Percentiles rank a stretch among this genome's conserved stretches.
These are phyloP conservation scores for Athelia psychrophila DNA, from an alignment of 1,284 basidiomycete genomes.

Conservation along the genomic window DNA sequence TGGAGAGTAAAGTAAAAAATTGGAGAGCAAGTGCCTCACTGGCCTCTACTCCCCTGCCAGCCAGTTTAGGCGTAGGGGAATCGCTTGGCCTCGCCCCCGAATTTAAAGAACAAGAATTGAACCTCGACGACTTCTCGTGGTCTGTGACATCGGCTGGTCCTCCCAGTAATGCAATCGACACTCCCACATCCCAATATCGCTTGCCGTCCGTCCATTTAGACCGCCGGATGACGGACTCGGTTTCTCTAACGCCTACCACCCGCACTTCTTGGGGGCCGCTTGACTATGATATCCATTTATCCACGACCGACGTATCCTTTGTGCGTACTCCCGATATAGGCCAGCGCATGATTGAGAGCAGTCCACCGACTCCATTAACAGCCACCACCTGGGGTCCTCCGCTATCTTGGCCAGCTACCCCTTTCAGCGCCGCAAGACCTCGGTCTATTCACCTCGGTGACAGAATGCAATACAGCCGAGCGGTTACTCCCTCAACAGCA, in stretches of 20 bases:
- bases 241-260: constrained; percentile 52
- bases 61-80: constrained; percentile 49
- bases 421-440: constrained; percentile 26
- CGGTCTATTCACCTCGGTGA: constrained; percentile 42
- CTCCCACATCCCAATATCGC: constrained; percentile 31
- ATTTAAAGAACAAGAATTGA: constrained; percentile 32
- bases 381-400: constrained; percentile 51
- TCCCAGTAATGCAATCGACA: constrained; percentile 36
- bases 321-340: constrained; percentile 46
- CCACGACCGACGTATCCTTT: constrained; percentile 18
- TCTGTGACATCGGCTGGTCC: constrained; percentile 68
- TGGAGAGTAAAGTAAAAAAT: constrained; percentile 56
- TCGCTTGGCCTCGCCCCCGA: constrained; percentile 27
- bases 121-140: constrained; percentile 67
- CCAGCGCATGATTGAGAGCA: constrained; percentile 46
- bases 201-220: constrained; percentile 56
- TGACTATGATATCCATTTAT: constrained; percentile 29
- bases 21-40: constrained; percentile 61
- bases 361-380: constrained; percentile 39
- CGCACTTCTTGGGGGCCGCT: constrained; percentile 48
- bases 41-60: constrained; percentile 45
- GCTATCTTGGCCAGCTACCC: constrained; percentile 34
- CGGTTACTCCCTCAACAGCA: constrained; percentile 35
- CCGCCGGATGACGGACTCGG: constrained; percentile 52
- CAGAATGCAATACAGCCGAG: constrained; percentile 29